These are phyloP conservation scores for Nicotiana attenuata DNA, from an alignment of 257 asterid genomes.

Conservation along the genomic window DNA sequence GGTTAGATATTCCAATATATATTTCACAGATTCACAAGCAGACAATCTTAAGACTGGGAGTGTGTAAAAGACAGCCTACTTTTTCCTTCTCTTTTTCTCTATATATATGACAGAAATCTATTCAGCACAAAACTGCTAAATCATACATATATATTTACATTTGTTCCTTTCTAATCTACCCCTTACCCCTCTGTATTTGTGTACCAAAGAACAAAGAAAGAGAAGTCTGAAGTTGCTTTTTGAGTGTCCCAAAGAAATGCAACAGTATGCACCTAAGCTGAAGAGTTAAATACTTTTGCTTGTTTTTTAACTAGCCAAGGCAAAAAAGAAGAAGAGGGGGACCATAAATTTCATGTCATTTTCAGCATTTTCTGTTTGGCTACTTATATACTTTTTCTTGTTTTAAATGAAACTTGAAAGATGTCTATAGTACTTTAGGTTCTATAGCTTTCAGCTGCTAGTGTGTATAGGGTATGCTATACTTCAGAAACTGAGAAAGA, in stretches of 20 bases:
- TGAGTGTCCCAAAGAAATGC: constrained; percentile 73
- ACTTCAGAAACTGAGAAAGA: constrained; percentile 22
- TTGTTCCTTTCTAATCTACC: constrained; percentile 17
- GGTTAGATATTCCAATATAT: constrained; percentile 42
- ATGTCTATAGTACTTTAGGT: constrained; percentile 37
- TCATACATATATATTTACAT: constrained; percentile 10
- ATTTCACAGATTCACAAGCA: constrained; percentile 36
- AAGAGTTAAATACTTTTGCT: constrained; percentile 30
- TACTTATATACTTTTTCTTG: constrained; percentile 20
- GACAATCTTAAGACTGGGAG: constrained; percentile 57
- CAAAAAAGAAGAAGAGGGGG: constrained; percentile 27
- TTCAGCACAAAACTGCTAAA: constrained; percentile 29
- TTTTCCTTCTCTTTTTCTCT: constrained; percentile 33
- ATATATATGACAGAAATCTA: constrained; percentile 42
- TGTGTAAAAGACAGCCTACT: constrained; percentile 55
- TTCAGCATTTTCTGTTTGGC: constrained; percentile 43
- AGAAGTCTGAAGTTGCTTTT: constrained; percentile 44
- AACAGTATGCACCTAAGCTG: constrained; percentile 59
- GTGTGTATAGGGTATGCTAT: constrained; percentile 32
- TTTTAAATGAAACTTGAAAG: constrained; percentile 38
- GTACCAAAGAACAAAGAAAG: constrained; percentile 33
- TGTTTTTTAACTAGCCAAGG: constrained; percentile 47
- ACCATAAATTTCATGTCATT: constrained; percentile 44
- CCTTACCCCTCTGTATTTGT: not conserved
- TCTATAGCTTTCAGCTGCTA: constrained; percentile 62